Evolutionary conservation across 768 basidiomycete species (phyloP).

Genomic region (Pleurotus citrinopileatus): DNA sequence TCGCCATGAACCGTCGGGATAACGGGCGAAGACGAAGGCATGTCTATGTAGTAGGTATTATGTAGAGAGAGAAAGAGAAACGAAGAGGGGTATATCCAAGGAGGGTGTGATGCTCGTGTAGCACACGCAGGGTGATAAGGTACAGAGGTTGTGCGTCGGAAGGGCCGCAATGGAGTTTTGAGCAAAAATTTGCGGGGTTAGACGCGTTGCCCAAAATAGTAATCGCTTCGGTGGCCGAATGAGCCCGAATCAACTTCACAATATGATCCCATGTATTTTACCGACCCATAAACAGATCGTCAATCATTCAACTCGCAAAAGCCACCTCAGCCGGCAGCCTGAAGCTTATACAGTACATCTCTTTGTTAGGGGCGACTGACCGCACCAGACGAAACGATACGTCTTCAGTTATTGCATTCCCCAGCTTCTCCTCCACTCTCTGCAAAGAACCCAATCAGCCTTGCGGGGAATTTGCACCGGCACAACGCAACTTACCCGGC

Average conservation of each 20-base stretch:
- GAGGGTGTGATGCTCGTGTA: slow-evolving; percentile 11
- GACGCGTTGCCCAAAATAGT: slow-evolving; percentile 11
- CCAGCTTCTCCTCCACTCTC: slow-evolving; percentile 72
- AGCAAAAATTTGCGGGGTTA: slow-evolving; percentile 11
- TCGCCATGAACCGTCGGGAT: slow-evolving; percentile 57
- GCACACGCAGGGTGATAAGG: slow-evolving; percentile 11
- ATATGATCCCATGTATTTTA: slow-evolving; percentile 5
- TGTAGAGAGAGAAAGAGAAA: slow-evolving; percentile 21
- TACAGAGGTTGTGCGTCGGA: background rate
- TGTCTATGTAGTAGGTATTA: slow-evolving; percentile 24
- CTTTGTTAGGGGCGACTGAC: slow-evolving; percentile 92
- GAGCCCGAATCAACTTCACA: background rate
- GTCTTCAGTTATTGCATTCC: slow-evolving; percentile 46
- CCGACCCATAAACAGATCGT: background rate
- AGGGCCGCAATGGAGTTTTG: slow-evolving; percentile 6
- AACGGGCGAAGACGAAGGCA: slow-evolving; percentile 38
- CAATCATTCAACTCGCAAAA: slow-evolving; percentile 16
- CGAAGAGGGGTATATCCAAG: slow-evolving; percentile 23
- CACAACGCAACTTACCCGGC: slow-evolving; percentile 51
- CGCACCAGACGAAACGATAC: slow-evolving; percentile 74
- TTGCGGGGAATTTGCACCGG: slow-evolving; percentile 9
- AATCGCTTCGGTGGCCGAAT: slow-evolving; percentile 8
- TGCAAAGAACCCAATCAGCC: slow-evolving; percentile 28
- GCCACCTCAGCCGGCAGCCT: slow-evolving; percentile 44
- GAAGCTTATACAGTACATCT: slow-evolving; percentile 98